Conservation (phyloP, 2,329 filamentous ascomycete species). For the Annulohypoxylon truncatum region DNA sequence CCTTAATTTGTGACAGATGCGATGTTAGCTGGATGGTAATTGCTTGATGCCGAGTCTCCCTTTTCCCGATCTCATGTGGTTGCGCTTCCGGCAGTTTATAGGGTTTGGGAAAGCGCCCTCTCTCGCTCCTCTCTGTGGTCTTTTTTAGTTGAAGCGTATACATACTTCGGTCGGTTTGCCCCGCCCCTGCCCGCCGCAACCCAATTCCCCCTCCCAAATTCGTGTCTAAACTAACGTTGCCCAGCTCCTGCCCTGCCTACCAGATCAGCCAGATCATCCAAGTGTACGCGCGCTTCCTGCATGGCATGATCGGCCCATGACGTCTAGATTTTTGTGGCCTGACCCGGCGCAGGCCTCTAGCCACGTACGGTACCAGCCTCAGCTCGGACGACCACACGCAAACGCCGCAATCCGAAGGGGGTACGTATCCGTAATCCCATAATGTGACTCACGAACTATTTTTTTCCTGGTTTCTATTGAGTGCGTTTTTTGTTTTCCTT, state of each 20-base stretch:
- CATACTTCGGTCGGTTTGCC: constrained; percentile 12
- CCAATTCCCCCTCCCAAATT: neutral
- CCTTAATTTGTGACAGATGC: neutral
- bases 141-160: neutral
- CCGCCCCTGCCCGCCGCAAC: constrained; percentile 17
- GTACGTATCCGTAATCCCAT: constrained; percentile 8
- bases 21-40: neutral
- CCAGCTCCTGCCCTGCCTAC: constrained; percentile 2
- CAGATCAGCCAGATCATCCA: constrained; percentile 16
- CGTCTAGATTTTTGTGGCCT: constrained; percentile 38
- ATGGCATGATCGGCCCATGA: constrained; percentile 41
- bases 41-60: constrained; percentile 2
- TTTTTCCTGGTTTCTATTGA: neutral
- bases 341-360: constrained; percentile 15
- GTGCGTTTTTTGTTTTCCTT: neutral
- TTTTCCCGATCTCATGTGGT: constrained; percentile 1
- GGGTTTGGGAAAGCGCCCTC: neutral
- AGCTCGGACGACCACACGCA: constrained; percentile 11
- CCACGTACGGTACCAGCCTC: constrained; percentile 23
- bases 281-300: constrained; percentile 21
- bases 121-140: neutral
- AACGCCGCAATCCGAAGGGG: constrained; percentile 30
- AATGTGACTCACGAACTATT: neutral
- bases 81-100: constrained; percentile 15
- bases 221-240: neutral